A percentile compares a stretch with the other conserved stretches of the same genome.
Conservation (phyloP, 2,329 filamentous ascomycete species). For the Fusarium neocosmosporiellum region DNA sequence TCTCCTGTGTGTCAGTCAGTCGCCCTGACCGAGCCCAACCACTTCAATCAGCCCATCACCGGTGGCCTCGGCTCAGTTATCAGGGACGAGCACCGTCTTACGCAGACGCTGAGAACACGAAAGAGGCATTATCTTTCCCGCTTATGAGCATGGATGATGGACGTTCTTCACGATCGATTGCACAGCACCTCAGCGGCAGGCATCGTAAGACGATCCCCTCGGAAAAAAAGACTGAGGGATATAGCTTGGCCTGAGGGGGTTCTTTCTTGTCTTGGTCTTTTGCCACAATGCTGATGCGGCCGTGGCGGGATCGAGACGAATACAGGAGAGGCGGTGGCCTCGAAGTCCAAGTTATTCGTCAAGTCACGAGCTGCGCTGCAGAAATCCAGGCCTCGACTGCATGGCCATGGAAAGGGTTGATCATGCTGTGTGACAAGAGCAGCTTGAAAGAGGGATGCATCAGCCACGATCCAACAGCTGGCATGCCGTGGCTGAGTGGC, state of each 20-base stretch:
- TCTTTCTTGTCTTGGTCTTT: not conserved
- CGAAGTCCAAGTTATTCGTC: slow-evolving; percentile 9
- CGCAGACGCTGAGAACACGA: not conserved
- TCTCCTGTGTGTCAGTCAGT: not conserved
- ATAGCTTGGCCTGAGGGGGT: not conserved
- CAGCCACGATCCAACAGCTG: not conserved
- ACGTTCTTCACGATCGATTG: slow-evolving; percentile 1
- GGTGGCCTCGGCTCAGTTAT: not conserved
- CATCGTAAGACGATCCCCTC: not conserved
- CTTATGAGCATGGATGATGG: slow-evolving; percentile 1
- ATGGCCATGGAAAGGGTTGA: not conserved
- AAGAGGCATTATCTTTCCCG: slow-evolving; percentile 17
- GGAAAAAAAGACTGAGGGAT: not conserved
- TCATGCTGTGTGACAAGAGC: slow-evolving; percentile 18
- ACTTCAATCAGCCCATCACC: slow-evolving; percentile 6
- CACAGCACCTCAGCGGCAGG: not conserved
- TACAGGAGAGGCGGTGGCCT: slow-evolving; percentile 4
- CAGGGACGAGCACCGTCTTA: not conserved
- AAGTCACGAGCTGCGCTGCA: not conserved
- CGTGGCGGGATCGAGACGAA: slow-evolving; percentile 12
- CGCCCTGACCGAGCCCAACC: not conserved
- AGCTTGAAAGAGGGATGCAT: slow-evolving; percentile 33
- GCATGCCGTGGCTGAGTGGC: not conserved
- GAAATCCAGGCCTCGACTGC: slow-evolving; percentile 2
- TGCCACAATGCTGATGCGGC: slow-evolving; percentile 30